Evolutionary conservation across 2,329 filamentous ascomycete species (phyloP), one percentile per base, ranked within the genome.

Genomic region (Rhytidhysteron rufulum): DNA sequence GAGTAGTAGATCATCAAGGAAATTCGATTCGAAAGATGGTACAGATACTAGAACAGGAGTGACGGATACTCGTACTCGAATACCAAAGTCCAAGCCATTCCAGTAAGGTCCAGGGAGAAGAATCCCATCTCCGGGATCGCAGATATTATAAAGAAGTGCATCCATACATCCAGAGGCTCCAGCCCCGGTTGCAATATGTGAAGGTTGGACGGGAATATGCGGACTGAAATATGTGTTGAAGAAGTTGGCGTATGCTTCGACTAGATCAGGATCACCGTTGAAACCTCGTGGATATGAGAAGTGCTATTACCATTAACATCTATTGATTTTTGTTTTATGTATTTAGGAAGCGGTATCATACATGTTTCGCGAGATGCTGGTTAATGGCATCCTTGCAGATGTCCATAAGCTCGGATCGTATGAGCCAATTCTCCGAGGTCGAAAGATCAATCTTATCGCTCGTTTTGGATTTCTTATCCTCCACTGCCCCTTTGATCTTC

Each of bases 81-180:
- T 40, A 5, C 55, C 30, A 2, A 45, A 27, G 4, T 49, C 44
- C 35, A 56, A 54, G 15, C 55, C 55, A 60, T 57, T 43, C 57
- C 58, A 62, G 34, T 51, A 52, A 13, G 58, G 58, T 2, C 58
- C 58, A 5, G 57, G 57, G 5, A 59, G 45, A n/a, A 62, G 47
- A 13, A 62, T 47, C 25, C 53, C 54, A 31, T 62, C 58, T 7
- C 56, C 58, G 32, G 58, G 55, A 20, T 60, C 56, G 37, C 58
- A 62, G 2, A 62, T 44, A 5, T 54, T 44, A 21, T 60, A 48
- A 17, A 62, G 46, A 8, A 58, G 25, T 15, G 41, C 54, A 20
- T 60, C 57, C 15, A 62, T 45, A 2, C 54, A 55, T 37, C 58
- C 56, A 13, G 45, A 50, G 2, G 51, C 53, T 9, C 58, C 57